phyloP scores from a whole-genome alignment of 805 yeast species.

The Wickerhamomyces canadensis region DNA sequence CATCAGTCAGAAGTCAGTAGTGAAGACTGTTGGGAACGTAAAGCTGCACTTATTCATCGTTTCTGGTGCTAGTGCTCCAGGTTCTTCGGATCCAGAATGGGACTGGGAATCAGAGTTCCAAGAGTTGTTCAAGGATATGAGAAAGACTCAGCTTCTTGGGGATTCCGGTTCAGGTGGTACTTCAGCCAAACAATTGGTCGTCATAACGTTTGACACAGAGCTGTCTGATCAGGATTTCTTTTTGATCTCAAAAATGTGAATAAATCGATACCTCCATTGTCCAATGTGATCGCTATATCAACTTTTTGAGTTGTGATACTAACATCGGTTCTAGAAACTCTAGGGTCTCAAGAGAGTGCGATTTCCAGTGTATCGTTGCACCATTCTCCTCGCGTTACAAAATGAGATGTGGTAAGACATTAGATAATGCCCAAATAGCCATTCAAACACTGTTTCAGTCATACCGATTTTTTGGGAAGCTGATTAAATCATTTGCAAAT shows the following conservation, averaged over 20 bases:
- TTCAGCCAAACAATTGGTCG: no score
- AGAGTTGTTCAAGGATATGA: no score
- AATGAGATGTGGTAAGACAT: background rate
- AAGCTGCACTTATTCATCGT: background rate
- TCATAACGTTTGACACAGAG: no score
- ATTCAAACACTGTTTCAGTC: conserved; percentile 4
- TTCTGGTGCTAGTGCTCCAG: no score
- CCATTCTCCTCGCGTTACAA: background rate
- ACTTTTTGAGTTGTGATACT: background rate
- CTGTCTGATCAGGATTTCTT: no score
- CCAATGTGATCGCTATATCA: no score
- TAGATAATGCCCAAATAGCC: background rate
- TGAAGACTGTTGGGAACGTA: background rate
- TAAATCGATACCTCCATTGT: background rate
- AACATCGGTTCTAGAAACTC: background rate
- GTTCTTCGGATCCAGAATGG: no score
- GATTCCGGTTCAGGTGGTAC: no score
- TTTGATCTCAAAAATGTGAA: background rate
- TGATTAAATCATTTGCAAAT: conserved; percentile 2
- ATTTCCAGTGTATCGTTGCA: background rate
- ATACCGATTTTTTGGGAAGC: conserved; percentile 3
- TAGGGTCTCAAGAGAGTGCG: background rate
- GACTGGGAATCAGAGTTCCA: background rate
- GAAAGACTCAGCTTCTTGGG: no score
- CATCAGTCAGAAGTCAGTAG: background rate